Conservation (phyloP, 2,329 filamentous ascomycete genomes). For the Cladophialophora carrionii region DNA sequence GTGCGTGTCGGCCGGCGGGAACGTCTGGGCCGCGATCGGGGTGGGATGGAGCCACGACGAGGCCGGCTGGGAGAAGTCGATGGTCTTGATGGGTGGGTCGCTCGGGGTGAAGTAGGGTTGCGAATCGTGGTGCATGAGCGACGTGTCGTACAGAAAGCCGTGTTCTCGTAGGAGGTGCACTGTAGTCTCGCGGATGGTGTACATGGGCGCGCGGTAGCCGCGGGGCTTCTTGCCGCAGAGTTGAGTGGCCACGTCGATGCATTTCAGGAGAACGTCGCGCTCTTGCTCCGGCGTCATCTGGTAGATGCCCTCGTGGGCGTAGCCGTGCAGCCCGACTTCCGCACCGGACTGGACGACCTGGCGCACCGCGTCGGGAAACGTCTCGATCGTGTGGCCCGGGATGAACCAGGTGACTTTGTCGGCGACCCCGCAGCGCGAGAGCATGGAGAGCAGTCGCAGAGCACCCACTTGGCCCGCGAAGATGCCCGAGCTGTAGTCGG, state of each 20-base stretch:
- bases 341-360: slow-evolving; percentile 30
- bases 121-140: slow-evolving; percentile 50
- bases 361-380: slow-evolving; percentile 45
- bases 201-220: slow-evolving; percentile 47
- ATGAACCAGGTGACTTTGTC: slow-evolving; percentile 56
- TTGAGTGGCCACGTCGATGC: slow-evolving; percentile 69
- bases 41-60: slow-evolving; percentile 50
- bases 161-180: slow-evolving; percentile 48
- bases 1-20: slow-evolving; percentile 35
- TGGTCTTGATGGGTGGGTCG: slow-evolving; percentile 45
- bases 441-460: slow-evolving; percentile 53
- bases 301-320: slow-evolving; percentile 71
- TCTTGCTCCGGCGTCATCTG: slow-evolving; percentile 75
- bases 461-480: slow-evolving; percentile 58
- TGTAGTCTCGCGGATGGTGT: slow-evolving; percentile 47
- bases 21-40: slow-evolving; percentile 39
- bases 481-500: slow-evolving; percentile 56
- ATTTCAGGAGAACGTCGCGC: slow-evolving; percentile 72
- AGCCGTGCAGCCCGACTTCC: slow-evolving; percentile 63
- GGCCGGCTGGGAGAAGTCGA: slow-evolving; percentile 47
- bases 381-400: slow-evolving; percentile 55
- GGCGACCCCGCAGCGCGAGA: slow-evolving; percentile 49
- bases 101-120: slow-evolving; percentile 48
- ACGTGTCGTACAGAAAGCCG: slow-evolving; percentile 50
- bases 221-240: slow-evolving; percentile 71